Base-by-base conservation (phyloP, 495 filamentous ascomycete species). In the Hyaloscypha variabilis region DNA sequence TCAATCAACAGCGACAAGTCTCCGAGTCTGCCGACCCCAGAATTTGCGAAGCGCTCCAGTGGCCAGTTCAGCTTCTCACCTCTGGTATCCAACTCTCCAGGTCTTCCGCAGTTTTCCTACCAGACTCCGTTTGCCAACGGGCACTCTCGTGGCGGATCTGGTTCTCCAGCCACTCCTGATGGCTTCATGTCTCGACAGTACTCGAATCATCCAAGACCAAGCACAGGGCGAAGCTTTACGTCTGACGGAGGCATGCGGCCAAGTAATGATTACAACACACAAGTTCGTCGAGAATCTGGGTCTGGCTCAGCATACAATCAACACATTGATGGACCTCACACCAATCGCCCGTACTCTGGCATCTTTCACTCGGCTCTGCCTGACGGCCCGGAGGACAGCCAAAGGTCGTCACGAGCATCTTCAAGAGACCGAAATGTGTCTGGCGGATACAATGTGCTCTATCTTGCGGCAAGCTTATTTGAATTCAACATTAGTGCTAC, bases 401-500 rank as follows among this genome's bases (percentile, higher is more conserved):
- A 65, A 19, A 60, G 70, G 50, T 73, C 71, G 25, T 85, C 83
- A 49, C 72, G 83, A 52, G 78, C 79, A 23, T 86, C 83, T 28
- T 83, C 81, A 17, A 72, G 77, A 13, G 82, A 85, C 67, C 75
- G 83, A 14, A 75, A 76, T 36, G 68, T 72, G 10, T 67, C 70
- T 19, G 71, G 74, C 21, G 78, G 78, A 30, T 84, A 83, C 64
- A 85, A 76, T 30, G 75, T 86, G 4, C 78, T 99, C 30, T 99
- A 97, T 81, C 81, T 97, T 11, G 96, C 93, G 17, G 95, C 96
- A 13, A 95, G 91, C 69, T 83, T 98, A 19, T 98, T 96, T 73
- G 92, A 97, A 71, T 99, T 98, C 77, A 94, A 96, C 73, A 97
- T 98, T 65, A 91, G 94, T 67, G 91, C 90, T 30, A 88, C 91